Conservation (phyloP, 1,284 basidiomycete species). For the Moesziomyces sp. region DNA sequence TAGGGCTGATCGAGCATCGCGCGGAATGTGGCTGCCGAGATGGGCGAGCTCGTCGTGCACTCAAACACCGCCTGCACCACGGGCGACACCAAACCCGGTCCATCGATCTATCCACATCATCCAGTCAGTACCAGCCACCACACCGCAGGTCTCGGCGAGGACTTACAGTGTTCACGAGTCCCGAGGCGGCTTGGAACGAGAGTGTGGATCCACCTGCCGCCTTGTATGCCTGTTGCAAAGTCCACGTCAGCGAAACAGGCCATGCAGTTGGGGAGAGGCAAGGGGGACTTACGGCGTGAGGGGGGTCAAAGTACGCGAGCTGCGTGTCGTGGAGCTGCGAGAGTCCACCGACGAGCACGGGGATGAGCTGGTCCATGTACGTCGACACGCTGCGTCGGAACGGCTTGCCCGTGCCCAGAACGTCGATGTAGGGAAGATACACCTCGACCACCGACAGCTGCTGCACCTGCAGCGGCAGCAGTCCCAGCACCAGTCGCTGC, state of each 20-base stretch:
- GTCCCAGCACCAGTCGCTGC: slow-evolving; percentile 2
- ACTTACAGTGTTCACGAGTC: slow-evolving; percentile 16
- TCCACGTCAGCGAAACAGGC: background rate
- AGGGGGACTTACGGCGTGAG: slow-evolving; percentile 13
- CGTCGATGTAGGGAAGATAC: slow-evolving; percentile 20
- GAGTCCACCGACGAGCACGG: slow-evolving; percentile 9
- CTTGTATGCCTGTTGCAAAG: slow-evolving; percentile 12
- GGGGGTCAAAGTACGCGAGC: slow-evolving; percentile 23
- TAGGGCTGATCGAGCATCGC: slow-evolving; percentile 18
- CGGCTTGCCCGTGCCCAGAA: slow-evolving; percentile 11
- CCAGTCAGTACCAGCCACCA: too few species aligned
- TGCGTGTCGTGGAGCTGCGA: slow-evolving; percentile 15
- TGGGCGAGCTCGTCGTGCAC: slow-evolving; percentile 6
- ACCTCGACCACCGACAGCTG: slow-evolving; percentile 16
- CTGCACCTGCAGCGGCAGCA: slow-evolving; percentile 17
- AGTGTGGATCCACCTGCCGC: slow-evolving; percentile 7
- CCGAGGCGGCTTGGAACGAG: slow-evolving; percentile 14
- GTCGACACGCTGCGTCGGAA: slow-evolving; percentile 16
- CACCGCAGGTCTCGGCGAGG: background rate
- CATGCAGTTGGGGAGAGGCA: background rate
- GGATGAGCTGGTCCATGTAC: slow-evolving; percentile 23
- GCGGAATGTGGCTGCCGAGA: slow-evolving; percentile 10
- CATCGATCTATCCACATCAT: slow-evolving; percentile 10
- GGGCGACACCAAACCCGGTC: slow-evolving; percentile 16
- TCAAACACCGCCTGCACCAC: slow-evolving; percentile 14